phyloP scores from a whole-genome alignment of 2,329 filamentous ascomycete species.

The Pseudogymnoascus sp. region DNA sequence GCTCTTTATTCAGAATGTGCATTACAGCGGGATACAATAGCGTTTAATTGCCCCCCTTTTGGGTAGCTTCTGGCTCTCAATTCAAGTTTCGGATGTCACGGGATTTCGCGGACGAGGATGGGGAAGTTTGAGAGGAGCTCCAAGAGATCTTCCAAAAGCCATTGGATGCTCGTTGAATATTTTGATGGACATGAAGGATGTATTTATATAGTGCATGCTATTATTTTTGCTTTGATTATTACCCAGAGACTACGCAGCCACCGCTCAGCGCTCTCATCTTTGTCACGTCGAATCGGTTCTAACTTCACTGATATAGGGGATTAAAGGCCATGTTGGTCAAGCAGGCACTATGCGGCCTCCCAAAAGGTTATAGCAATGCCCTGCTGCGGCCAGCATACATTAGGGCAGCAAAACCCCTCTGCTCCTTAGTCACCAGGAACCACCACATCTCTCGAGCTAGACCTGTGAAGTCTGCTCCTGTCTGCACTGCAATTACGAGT shows the following conservation, averaged over 20 bases:
- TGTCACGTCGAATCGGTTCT: not conserved
- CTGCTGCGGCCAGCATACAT: not conserved
- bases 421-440: not conserved
- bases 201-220: not conserved
- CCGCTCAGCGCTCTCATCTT: not conserved
- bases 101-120: not conserved
- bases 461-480: not conserved
- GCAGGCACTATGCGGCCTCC: not conserved
- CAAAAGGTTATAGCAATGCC: not conserved
- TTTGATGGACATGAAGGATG: not conserved
- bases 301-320: not conserved
- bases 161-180: not conserved
- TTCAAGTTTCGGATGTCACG: not conserved
- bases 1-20: not conserved
- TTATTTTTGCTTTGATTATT: not conserved
- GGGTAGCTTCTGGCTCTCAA: not conserved
- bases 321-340: conserved; percentile 4
- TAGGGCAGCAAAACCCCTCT: not conserved
- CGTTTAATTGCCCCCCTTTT: not conserved
- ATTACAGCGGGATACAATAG: not conserved
- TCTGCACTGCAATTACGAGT: not conserved
- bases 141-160: not conserved
- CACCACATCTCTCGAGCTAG: not conserved
- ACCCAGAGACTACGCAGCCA: not conserved
- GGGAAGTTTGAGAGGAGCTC: not conserved